These are phyloP conservation scores for Pterocarpus macrocarpus DNA, from an alignment of 306 rosid genomes.

Conservation along the genomic window DNA sequence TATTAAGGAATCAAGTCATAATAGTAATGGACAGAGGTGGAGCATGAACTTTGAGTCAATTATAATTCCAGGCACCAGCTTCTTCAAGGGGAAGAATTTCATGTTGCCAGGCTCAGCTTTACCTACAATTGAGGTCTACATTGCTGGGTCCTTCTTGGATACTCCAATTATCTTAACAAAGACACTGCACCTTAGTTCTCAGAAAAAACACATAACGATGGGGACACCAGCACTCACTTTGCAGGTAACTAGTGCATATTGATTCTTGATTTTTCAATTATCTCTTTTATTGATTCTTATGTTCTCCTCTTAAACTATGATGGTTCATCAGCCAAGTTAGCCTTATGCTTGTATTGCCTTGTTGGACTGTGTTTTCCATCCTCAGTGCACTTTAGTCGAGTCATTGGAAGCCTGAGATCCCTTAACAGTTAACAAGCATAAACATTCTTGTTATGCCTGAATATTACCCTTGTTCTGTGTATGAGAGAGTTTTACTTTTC, in stretches of 20 bases:
- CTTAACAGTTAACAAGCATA: not conserved
- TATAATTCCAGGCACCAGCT: conserved; percentile 54
- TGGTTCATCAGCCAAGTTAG: conserved; percentile 28
- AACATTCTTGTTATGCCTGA: too few relatives aligned
- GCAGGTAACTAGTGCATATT: conserved; percentile 55
- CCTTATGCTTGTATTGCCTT: conserved; percentile 8
- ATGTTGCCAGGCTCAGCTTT: conserved; percentile 56
- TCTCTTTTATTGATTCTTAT: conserved; percentile 10
- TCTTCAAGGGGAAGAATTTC: conserved; percentile 65
- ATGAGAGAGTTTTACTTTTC: conserved; percentile 14
- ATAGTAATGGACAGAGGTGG: conserved; percentile 61
- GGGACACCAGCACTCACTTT: conserved; percentile 53
- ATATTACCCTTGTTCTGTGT: not conserved
- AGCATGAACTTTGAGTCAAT: conserved; percentile 70
- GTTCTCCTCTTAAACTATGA: not conserved
- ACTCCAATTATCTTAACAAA: conserved; percentile 80
- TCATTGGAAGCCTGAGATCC: conserved; percentile 24
- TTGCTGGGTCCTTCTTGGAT: conserved; percentile 73
- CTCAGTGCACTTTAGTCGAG: not conserved
- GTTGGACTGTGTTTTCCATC: conserved; percentile 18
- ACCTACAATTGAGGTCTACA: conserved; percentile 78
- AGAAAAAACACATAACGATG: conserved; percentile 63
- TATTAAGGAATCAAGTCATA: conserved; percentile 47
- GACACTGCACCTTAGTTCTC: conserved; percentile 58
- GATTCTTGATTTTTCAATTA: not conserved